Evolutionary conservation across 2,329 filamentous ascomycete genomes (phyloP), one percentile per base, ranked within the genome.

Genomic region (Xylaria polymorpha): DNA sequence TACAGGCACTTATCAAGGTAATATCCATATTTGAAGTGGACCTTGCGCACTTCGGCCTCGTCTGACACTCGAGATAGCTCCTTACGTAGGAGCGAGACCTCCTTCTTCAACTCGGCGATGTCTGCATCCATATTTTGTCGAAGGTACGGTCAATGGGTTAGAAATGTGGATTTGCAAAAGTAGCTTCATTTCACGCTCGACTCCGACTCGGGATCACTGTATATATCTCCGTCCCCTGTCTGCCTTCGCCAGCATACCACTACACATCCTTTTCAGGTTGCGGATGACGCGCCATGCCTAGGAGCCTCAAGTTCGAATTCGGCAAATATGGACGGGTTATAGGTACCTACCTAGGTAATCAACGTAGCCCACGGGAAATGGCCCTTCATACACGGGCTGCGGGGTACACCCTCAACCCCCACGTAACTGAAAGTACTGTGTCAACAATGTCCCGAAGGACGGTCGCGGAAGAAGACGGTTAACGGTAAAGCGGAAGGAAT

Each of bases 1-100:
- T 87, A 88, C 1, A 88, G 79, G 68, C 86, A 88, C 71, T 88
- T 88, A 78, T 88, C 86, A 32, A 88, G 80, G 74, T 88, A 88
- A 76, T 88, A 88, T 32, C 86, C 86, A 76, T 88, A 88, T 69
- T 85, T 87, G 80, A 85, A 86, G 74, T 88, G 86, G 3, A 85
- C 81, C 74, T 87, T 87, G 66, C 84, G 83, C 56, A 87, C 82
- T 71, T 87, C 84, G 43, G 85, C 83, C 74, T 87, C 84, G 66
- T 87, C 85, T 18, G 80, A 76, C 6, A 82, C 76, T 2, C 80
- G 76, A 4, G 77, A 76, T 6, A 82, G 43, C 66, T 81, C 80
- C 59, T 79, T 80, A 15, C 76, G 75, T 25, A 82, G 71, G 15
- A 75, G 74, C 15, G 76, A 74, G 20, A 82, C 79, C 72, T 81